Evolutionary conservation across 345 rosid genomes (phyloP).

Genomic region (Populus tremula): DNA sequence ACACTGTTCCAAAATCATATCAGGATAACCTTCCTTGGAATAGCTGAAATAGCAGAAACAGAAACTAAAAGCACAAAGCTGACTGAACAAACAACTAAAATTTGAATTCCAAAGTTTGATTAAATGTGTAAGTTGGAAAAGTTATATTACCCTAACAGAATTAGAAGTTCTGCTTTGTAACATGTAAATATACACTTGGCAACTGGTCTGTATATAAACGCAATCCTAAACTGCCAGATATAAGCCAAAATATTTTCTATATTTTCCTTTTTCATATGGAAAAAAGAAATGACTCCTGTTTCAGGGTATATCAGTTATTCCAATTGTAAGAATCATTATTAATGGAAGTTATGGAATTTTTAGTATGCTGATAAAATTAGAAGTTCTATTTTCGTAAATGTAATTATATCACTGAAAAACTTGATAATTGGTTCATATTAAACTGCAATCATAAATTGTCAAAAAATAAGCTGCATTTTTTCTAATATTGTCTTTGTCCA

Average conservation of each 20-base stretch:
- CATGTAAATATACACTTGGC: neutral
- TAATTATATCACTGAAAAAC: too few relatives aligned
- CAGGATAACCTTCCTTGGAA: neutral
- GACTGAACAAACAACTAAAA: neutral
- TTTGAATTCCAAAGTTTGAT: too few relatives aligned
- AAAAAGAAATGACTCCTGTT: neutral
- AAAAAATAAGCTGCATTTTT: neutral
- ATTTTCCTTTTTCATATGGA: neutral
- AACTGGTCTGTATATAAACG: neutral
- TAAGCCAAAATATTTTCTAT: neutral
- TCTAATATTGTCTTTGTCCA: neutral
- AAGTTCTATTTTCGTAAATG: neutral
- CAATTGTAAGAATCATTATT: neutral
- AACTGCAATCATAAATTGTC: too few relatives aligned
- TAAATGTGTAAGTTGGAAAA: too few relatives aligned
- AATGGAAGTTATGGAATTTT: neutral
- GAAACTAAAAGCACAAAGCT: neutral
- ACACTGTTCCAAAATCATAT: neutral
- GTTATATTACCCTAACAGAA: neutral
- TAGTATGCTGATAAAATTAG: neutral
- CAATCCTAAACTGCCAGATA: neutral
- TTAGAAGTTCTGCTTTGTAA: neutral
- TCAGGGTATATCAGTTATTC: neutral
- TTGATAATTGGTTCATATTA: too few relatives aligned
- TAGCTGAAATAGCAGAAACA: neutral